These are phyloP conservation scores for Atalantia buxifolia DNA, from an alignment of 345 rosid species.

Conservation along the genomic window DNA sequence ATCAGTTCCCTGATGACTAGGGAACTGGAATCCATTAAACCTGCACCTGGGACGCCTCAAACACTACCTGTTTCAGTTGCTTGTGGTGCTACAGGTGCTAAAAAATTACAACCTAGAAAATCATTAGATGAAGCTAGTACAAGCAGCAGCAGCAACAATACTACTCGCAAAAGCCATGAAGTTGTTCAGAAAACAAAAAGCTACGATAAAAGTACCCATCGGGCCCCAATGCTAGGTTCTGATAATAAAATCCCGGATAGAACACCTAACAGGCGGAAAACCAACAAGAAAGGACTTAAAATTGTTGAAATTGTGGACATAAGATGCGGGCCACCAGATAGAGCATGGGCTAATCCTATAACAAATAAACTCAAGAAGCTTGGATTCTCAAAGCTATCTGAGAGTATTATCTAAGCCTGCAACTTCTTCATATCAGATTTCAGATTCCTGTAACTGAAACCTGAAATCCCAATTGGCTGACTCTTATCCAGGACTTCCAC, in stretches of 20 bases:
- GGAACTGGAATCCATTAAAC: constrained; percentile 64
- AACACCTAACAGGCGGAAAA: constrained; percentile 53
- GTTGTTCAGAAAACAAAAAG: constrained; percentile 43
- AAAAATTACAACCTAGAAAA: constrained; percentile 53
- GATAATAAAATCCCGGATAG: constrained; percentile 51
- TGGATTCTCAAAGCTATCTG: constrained; percentile 86
- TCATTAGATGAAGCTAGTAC: constrained; percentile 79
- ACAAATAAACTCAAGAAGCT: constrained; percentile 84
- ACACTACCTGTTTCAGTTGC: constrained; percentile 49
- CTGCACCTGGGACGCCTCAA: constrained; percentile 44
- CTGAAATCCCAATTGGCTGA: constrained; percentile 34
- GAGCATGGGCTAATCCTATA: constrained; percentile 76
- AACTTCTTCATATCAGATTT: constrained; percentile 48
- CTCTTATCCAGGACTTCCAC: constrained; percentile 51
- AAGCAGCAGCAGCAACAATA: constrained; percentile 40
- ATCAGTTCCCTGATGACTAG: constrained; percentile 74
- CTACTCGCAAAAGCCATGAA: constrained; percentile 26
- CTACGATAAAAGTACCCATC: constrained; percentile 36
- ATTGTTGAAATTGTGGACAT: constrained; percentile 87
- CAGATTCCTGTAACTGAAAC: constrained; percentile 47
- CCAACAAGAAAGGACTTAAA: constrained; percentile 52
- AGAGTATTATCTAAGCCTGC: constrained; percentile 58
- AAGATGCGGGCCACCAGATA: constrained; percentile 74
- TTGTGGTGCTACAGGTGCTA: constrained; percentile 46
- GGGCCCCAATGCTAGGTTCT: constrained; percentile 67